Evolutionary conservation across 2,329 filamentous ascomycete genomes (phyloP), one percentile per base, ranked within the genome.

Genomic region (Aspergillus sergii): DNA sequence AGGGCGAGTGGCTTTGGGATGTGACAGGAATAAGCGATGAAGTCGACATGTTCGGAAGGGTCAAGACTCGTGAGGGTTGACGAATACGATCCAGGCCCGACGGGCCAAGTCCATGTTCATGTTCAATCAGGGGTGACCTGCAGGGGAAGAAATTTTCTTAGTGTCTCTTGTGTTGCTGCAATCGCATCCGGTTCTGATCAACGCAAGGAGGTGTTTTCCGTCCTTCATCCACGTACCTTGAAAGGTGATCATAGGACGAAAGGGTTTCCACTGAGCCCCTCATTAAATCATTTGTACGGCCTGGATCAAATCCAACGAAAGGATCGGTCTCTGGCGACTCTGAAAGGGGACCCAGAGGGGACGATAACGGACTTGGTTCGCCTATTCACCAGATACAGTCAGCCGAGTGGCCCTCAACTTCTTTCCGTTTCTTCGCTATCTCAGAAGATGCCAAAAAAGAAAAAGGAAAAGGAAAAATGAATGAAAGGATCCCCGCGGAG

Each of bases 71-170:
- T 61, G 87, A 82, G 45, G 88, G 85, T 79, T 97, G 94, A 76
- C 95, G 91, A 78, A 99, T 99, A 73, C 95, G 91, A 76, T 94
- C 91, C 74, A 99, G 86, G 69, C 95, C 94, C 61, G 93, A 96
- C 51, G 90, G 86, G 60, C 92, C 92, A 66, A 95, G 81, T 71
- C 92, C 92, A 84, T 95, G 91, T 74, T 96, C 93, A 80, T 94
- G 92, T 79, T 94, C 93, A 76, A 96, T 86, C 75, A 96, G 86
- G 73, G 93, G 88, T 73, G 92, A 92, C 83, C 92, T 96, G 63
- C 63, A 63, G 57, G 48, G 56, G 66, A 64, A 63, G 63, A 64
- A 53, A 48, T 59, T 56, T 63, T 61, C 56, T 64, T 60, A 69
- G 67, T 62, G 58, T 57, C 59, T 57, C 58, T 55, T 46, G 30